Base-by-base conservation (phyloP, 306 rosid species). In the Malus sieversii region DNA sequence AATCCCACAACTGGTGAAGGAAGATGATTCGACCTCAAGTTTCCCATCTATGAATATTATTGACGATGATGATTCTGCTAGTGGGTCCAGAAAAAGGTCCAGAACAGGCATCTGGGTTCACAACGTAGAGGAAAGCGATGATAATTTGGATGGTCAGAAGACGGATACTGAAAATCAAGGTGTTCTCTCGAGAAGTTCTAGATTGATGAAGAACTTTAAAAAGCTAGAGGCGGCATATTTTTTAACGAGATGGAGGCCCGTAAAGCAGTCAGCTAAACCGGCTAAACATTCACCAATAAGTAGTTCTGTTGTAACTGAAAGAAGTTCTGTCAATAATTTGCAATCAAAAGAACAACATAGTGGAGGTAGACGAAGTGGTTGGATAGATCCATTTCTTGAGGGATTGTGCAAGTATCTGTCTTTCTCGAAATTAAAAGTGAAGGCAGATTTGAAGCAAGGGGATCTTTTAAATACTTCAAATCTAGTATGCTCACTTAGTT, bases 401-500 rank as follows among this genome's bases (percentile, higher is more conserved):
- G 98, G 99, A 73, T 84, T 96, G 84, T 96, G 99, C 92, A 96
- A 92, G 85, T 96, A 96, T 81, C 86, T 90, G 73, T 85, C 99
- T 62, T 89, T 88, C 80, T 89, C 90, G 73, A 89, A 89, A 85
- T 76, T 96, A 51, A 96, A 81, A 79, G 97, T 92, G 29, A 96
- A 86, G 87, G 99, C 99, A 29, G 98, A 92, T 82, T 86, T 96
- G 83, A 90, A 96, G 86, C 99, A 96, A 88, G 99, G 96, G 51
- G 99, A 96, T 90, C 92, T 96, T 70, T 85, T 96, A 72, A 96
- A 96, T 82, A 88, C 99, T 66, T 96, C 98, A 82, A 96, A 92
- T 80, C 85, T 96, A 10, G 99, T 96, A 61, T 90, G 98, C 84
- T 85, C 98, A 3, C 89, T 96, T 73, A 81, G 96, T 74, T 96